These are phyloP conservation scores for Aspergillus diversus DNA, from an alignment of 495 filamentous ascomycete species.

Conservation along the genomic window DNA sequence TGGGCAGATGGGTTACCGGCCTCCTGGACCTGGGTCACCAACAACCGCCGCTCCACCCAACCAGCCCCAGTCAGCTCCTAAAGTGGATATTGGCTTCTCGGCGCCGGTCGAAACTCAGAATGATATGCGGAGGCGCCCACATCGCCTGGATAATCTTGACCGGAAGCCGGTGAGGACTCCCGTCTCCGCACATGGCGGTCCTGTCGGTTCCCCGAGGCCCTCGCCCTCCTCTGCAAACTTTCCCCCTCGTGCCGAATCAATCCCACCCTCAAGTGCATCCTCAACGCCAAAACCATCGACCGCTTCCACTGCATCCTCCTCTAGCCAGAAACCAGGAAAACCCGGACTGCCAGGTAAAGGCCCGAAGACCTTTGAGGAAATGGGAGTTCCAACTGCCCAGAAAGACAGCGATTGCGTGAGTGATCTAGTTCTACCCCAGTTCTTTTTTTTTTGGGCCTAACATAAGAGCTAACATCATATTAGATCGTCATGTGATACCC, in stretches of 20 bases:
- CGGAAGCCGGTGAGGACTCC: conserved; percentile 41
- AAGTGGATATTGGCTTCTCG: conserved; percentile 57
- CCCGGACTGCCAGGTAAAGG: conserved; percentile 69
- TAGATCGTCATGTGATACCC: conserved; percentile 68
- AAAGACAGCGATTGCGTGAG: conserved; percentile 91
- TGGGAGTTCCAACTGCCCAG: conserved; percentile 85
- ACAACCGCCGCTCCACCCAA: conserved; percentile 35
- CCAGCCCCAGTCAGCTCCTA: conserved; percentile 37
- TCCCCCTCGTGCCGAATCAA: conserved; percentile 40
- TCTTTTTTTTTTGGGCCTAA: not conserved
- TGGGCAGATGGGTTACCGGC: conserved; percentile 45
- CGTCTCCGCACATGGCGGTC: conserved; percentile 34
- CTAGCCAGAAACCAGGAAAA: conserved; percentile 39
- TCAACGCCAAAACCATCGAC: conserved; percentile 37
- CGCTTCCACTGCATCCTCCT: conserved; percentile 27
- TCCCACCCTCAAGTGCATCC: conserved; percentile 34
- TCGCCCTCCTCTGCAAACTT: conserved; percentile 38
- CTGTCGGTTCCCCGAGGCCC: conserved; percentile 35
- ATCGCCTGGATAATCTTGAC: conserved; percentile 40
- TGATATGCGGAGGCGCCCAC: conserved; percentile 38
- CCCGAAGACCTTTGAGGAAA: conserved; percentile 96
- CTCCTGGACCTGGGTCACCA: conserved; percentile 40
- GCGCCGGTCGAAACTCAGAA: conserved; percentile 51
- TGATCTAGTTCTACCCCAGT: not conserved
- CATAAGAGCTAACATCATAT: conserved; percentile 31